Evolutionary conservation across 2,329 filamentous ascomycete genomes (phyloP).

Genomic region (Cytospora leucostoma): DNA sequence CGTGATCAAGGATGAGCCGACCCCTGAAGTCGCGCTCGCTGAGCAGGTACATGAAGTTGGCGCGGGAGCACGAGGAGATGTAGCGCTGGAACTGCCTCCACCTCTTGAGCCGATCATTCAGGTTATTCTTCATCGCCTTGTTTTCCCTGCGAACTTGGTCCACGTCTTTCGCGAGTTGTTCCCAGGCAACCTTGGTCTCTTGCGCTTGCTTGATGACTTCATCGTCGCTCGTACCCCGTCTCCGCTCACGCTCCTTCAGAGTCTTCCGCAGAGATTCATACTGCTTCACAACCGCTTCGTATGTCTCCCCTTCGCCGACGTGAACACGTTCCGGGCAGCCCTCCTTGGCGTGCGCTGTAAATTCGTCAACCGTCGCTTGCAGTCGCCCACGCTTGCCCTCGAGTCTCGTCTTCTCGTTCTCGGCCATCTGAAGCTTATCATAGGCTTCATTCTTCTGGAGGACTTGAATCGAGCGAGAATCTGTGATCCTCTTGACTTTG

Average conservation of each 20-base stretch:
- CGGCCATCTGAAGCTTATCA: slow-evolving; percentile 51
- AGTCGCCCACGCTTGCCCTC: slow-evolving; percentile 52
- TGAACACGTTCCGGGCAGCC: slow-evolving; percentile 59
- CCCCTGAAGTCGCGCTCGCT: slow-evolving; percentile 89
- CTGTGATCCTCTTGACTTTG: slow-evolving; percentile 51
- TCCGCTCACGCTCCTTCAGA: slow-evolving; percentile 56
- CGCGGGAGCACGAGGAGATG: slow-evolving; percentile 83
- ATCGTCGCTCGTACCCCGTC: slow-evolving; percentile 64
- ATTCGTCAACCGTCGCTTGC: slow-evolving; percentile 52
- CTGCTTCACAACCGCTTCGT: slow-evolving; percentile 55
- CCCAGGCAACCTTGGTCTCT: slow-evolving; percentile 42
- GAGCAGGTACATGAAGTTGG: slow-evolving; percentile 85
- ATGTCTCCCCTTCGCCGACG: slow-evolving; percentile 66
- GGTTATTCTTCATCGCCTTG: slow-evolving; percentile 55
- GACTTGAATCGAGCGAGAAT: slow-evolving; percentile 55
- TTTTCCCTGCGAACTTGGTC: slow-evolving; percentile 47
- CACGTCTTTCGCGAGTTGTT: slow-evolving; percentile 47
- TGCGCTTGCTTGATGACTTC: slow-evolving; percentile 58
- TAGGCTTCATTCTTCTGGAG: slow-evolving; percentile 64
- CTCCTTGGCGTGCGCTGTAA: slow-evolving; percentile 54
- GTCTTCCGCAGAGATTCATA: slow-evolving; percentile 55
- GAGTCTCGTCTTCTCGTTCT: slow-evolving; percentile 46
- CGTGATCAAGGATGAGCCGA: slow-evolving; percentile 76
- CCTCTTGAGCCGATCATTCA: slow-evolving; percentile 68
- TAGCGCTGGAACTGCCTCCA: slow-evolving; percentile 81